phyloP scores from a whole-genome alignment of 148 eudicot genomes.

The Spergularia bocconei region DNA sequence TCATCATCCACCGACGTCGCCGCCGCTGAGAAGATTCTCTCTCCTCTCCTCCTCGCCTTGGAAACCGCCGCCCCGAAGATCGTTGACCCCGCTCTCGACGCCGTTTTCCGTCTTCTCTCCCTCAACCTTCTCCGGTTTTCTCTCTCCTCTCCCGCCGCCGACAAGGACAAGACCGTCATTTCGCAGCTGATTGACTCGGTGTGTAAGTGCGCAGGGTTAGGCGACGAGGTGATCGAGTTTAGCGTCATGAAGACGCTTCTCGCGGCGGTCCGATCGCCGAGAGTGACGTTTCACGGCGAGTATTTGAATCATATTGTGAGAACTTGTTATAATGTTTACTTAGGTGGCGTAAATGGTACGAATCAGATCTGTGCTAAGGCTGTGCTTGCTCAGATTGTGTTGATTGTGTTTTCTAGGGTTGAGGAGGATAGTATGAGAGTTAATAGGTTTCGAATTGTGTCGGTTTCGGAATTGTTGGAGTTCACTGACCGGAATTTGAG shows the following conservation, averaged over 20 bases:
- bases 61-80: slow-evolving; percentile 61
- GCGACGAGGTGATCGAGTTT: slow-evolving; percentile 67
- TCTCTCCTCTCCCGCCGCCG: background rate
- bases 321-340: slow-evolving; percentile 83
- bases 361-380: slow-evolving; percentile 96
- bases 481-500: slow-evolving; percentile 83
- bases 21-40: slow-evolving; percentile 53
- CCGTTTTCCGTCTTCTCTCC: slow-evolving; percentile 54
- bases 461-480: slow-evolving; percentile 74
- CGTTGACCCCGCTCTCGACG: slow-evolving; percentile 77
- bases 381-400: slow-evolving; percentile 84
- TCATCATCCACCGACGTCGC: slow-evolving; percentile 41
- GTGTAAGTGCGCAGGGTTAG: slow-evolving; percentile 53
- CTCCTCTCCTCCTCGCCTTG: slow-evolving; percentile 72
- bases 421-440: slow-evolving; percentile 59
- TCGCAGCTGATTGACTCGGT: slow-evolving; percentile 48
- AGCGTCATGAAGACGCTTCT: slow-evolving; percentile 62
- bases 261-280: slow-evolving; percentile 64
- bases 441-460: slow-evolving; percentile 36
- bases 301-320: slow-evolving; percentile 63
- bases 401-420: slow-evolving; percentile 65
- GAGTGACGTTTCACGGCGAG: slow-evolving; percentile 58
- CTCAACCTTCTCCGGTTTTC: slow-evolving; percentile 41
- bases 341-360: slow-evolving; percentile 80
- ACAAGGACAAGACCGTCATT: slow-evolving; percentile 8